phyloP scores from a whole-genome alignment of 2,329 filamentous ascomycete species.

The Alternaria conjuncta region DNA sequence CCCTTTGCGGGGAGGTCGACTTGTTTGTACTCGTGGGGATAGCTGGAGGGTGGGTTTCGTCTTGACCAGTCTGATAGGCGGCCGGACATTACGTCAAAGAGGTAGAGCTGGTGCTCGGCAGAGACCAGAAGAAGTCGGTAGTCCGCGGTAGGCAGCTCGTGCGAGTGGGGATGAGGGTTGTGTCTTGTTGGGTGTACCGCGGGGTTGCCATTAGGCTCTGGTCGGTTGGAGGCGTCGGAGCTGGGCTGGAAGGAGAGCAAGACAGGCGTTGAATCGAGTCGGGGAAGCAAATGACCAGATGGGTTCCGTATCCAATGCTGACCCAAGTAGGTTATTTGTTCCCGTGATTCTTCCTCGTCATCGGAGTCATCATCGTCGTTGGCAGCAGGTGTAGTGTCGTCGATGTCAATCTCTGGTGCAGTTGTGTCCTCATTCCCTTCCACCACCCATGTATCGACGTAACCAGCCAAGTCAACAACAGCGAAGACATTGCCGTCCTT shows the following conservation, averaged over 20 bases:
- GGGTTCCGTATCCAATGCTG: conserved; percentile 80
- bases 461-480: conserved; percentile 80
- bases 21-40: conserved; percentile 76
- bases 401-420: conserved; percentile 50
- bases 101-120: conserved; percentile 70
- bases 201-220: conserved; percentile 54
- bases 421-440: conserved; percentile 61
- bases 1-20: conserved; percentile 84
- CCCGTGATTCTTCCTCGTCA: conserved; percentile 56
- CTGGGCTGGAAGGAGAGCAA: conserved; percentile 56
- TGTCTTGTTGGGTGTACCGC: conserved; percentile 58
- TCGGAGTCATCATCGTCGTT: conserved; percentile 44
- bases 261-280: conserved; percentile 53
- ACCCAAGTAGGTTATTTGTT: conserved; percentile 59
- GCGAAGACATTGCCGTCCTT: conserved; percentile 80
- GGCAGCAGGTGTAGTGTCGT: conserved; percentile 38
- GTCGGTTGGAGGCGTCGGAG: conserved; percentile 21
- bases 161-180: conserved; percentile 61
- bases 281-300: conserved; percentile 59
- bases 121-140: conserved; percentile 67
- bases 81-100: conserved; percentile 80
- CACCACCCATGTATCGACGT: conserved; percentile 85
- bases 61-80: conserved; percentile 84
- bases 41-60: conserved; percentile 75
- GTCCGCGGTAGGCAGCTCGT: conserved; percentile 62